Conservation (phyloP, 768 basidiomycete genomes). For the Crepidotus variabilis region DNA sequence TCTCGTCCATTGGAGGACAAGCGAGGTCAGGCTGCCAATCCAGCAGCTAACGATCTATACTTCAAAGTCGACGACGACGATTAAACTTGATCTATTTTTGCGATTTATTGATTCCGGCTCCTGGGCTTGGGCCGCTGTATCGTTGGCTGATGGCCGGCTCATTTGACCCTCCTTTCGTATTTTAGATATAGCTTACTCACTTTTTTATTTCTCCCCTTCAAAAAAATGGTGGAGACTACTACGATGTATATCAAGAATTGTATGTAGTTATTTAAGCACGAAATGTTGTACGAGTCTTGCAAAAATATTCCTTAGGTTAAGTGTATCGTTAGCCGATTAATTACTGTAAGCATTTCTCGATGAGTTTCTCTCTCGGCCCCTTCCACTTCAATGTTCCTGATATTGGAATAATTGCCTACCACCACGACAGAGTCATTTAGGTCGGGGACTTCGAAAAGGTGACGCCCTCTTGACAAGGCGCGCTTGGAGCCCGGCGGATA, state of each 20-base stretch:
- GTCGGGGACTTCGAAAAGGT: no score
- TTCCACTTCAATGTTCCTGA: no score
- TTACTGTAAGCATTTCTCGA: no score
- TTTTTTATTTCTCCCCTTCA: neutral
- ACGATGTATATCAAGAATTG: neutral
- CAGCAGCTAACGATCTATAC: neutral
- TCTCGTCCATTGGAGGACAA: conserved; percentile 22
- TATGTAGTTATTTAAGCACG: neutral
- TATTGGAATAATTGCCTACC: no score
- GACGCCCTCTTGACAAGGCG: no score
- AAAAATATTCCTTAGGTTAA: neutral
- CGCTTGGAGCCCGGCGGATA: no score
- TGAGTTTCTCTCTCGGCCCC: no score
- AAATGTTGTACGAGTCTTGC: neutral
- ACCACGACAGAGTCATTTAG: no score
- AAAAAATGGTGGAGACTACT: neutral
- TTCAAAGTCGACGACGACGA: neutral
- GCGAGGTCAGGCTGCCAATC: neutral
- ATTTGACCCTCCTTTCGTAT: neutral
- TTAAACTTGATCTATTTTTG: no score
- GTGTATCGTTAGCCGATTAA: neutral
- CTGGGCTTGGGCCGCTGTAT: no score
- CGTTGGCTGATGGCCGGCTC: neutral
- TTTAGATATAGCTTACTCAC: neutral
- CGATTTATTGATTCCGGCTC: neutral